Base-by-base conservation (phyloP, 768 basidiomycete species). In the Crassisporium funariophilum region DNA sequence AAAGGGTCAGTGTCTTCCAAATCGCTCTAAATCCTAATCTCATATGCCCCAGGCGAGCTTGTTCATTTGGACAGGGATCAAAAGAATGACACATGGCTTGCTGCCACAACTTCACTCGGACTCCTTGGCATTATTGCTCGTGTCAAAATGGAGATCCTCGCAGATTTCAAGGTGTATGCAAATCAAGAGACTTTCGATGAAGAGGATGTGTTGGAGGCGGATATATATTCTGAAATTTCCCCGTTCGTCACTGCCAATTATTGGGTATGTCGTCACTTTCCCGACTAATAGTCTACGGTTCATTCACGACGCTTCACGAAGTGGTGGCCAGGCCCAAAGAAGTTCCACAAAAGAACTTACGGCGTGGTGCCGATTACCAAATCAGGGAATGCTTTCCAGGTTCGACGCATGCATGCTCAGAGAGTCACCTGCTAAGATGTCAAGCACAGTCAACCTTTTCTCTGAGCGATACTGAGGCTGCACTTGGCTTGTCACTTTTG, bases 311-410 rank as follows among this genome's bases (percentile, higher is more conserved):
- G 4, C 22, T 46, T 24, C 24, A 20, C 13, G 19, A 35, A 68
- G 69, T 70, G 68, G 68, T 69, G 68, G 68, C 69, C 69, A 29
- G 64, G 67, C 22, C 42, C 55, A n/a, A 68, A 65, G 59, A 69
- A 69, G 41, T 68, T 69, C 53, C 68, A 71, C 39, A 46, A 65
- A 36, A 61, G 68, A 34, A 68, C 67, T 1, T 69, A 71, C 35
- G 62, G 60, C n/a, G 61, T 62, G 7, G 57, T 69, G n/a, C 62
- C 64, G 9, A 61, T 56, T 34, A 46, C 41, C 11, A 47, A 55
- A 2, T 37, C 52, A 4, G 68, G 68, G 4, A 63, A 63, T 45
- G 69, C 66, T 2, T 70, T 69, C 56, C 69, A 70, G 57, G 69
- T 67, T 2, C 2, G 49, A 29, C 29, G 11, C n/a, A 13, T 35